Base-by-base conservation (phyloP, 2,329 filamentous ascomycete genomes). In the Herpotrichia juniperi region DNA sequence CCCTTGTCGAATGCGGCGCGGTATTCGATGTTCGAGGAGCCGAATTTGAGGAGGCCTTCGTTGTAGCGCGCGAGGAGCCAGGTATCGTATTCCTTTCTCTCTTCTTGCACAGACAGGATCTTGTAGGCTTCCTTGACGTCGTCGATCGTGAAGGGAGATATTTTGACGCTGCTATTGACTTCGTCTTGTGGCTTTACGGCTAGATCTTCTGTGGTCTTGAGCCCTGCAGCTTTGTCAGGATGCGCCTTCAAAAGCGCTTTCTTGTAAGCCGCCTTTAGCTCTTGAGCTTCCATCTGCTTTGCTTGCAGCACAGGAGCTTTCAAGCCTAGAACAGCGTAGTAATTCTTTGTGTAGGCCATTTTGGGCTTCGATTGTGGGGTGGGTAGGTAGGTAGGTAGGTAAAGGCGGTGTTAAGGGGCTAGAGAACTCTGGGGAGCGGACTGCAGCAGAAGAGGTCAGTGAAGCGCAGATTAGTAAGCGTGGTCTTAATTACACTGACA, bases 111-210 rank as follows among this genome's bases (percentile, higher is more conserved):
- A 0, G 76, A 75, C 2, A 87, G 77, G 1, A 78, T 78, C 46
- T 78, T 79, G 66, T 84, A 86, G 3, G 85, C 85, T n/a, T 78
- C 68, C 16, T 80, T 81, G 24, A 87, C 84, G 42, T 83, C 76
- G 63, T 87, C 85, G 42, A 87, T 74, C 10, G 80, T 81, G 50
- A 10, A 24, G 12, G 16, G 35, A 9, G n/a, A n/a, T n/a, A n/a
- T n/a, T 16, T 40, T 17, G 16, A 9, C 5, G 35, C 8, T 6
- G 16, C 8, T 6, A 6, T 22, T 6, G 17, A 21, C 9, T 8
- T 11, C 31, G 31, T 34, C 31, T 40, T 17, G 35, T 22, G 11
- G 35, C 17, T 21, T 5, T 40, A 31, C 9, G 9, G 28, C 28
- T 31, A n/a, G 28, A 9, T 9, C n/a, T n/a, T 31, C 28, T 25